phyloP scores from a whole-genome alignment of 805 yeast species.

The Candida gorgasii region DNA sequence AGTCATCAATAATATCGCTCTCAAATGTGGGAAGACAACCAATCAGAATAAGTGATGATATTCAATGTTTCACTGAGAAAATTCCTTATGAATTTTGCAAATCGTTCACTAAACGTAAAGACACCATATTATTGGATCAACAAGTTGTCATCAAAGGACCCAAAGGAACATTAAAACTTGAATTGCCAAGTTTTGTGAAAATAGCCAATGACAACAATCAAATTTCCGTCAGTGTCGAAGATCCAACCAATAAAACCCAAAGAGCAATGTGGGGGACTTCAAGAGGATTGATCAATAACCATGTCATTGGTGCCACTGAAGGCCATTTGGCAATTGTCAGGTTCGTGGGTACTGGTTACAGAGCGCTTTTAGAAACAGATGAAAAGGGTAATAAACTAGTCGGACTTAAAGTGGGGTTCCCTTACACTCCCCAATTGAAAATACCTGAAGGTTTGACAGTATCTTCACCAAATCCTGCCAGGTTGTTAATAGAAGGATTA shows the following conservation, averaged over 20 bases:
- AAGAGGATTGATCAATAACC: conserved; percentile 74
- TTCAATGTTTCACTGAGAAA: conserved; percentile 47
- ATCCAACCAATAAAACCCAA: conserved; percentile 63
- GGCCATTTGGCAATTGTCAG: conserved; percentile 87
- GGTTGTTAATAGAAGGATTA: conserved; percentile 81
- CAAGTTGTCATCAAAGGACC: conserved; percentile 72
- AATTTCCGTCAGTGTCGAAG: conserved; percentile 56
- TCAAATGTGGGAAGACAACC: conserved; percentile 86
- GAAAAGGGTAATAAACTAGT: conserved; percentile 54
- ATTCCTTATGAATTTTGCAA: conserved; percentile 56
- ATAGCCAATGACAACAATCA: conserved; percentile 31
- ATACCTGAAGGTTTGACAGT: conserved; percentile 80
- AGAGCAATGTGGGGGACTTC: conserved; percentile 94
- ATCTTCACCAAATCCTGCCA: conserved; percentile 78
- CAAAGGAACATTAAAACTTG: conserved; percentile 62
- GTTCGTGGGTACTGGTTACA: conserved; percentile 96
- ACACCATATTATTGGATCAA: conserved; percentile 57
- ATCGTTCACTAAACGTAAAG: conserved; percentile 65
- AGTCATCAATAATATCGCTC: neutral
- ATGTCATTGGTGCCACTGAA: conserved; percentile 84
- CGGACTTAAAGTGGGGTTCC: conserved; percentile 83
- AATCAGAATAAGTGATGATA: conserved; percentile 64
- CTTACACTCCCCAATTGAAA: conserved; percentile 71
- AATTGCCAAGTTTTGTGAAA: conserved; percentile 71
- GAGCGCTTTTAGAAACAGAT: conserved; percentile 72